Percentiles rank a stretch among this genome's conserved stretches.
phyloP scores from a whole-genome alignment of 2,329 filamentous ascomycete genomes.

The Trichoderma endophyticum region DNA sequence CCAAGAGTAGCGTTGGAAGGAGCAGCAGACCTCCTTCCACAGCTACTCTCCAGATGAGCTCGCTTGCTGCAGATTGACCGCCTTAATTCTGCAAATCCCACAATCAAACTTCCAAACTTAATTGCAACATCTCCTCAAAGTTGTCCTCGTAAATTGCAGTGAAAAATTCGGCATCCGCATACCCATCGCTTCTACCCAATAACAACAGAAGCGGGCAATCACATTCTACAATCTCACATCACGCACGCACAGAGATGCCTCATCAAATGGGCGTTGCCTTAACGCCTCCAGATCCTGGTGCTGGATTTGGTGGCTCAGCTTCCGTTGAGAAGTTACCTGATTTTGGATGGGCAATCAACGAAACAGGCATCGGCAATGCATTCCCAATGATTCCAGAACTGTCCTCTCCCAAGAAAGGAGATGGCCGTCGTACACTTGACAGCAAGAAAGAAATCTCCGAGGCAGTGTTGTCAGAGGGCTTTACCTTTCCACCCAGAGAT shows the following conservation, averaged over 20 bases:
- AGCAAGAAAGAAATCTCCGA: slow-evolving; percentile 19
- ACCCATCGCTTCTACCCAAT: neutral
- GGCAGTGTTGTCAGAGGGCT: slow-evolving; percentile 18
- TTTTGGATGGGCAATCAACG: neutral
- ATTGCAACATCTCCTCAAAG: neutral
- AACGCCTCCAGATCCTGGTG: neutral
- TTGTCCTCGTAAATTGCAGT: neutral
- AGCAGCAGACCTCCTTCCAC: neutral
- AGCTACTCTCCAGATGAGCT: neutral
- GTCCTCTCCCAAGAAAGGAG: neutral
- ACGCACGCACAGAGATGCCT: neutral
- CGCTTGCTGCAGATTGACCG: neutral
- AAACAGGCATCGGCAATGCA: neutral
- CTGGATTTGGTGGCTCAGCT: neutral
- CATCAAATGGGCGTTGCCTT: neutral
- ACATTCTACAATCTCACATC: neutral
- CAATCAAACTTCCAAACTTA: neutral
- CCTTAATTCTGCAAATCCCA: neutral
- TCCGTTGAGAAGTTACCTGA: neutral
- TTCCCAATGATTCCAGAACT: neutral
- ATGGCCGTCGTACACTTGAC: neutral
- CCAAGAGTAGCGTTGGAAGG: neutral
- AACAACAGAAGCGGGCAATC: neutral
- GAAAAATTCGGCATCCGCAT: neutral
- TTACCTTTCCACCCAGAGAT: slow-evolving; percentile 20